Evolutionary conservation across 2,329 filamentous ascomycete genomes (phyloP).

Genomic region (Ambrosiella cleistominuta): DNA sequence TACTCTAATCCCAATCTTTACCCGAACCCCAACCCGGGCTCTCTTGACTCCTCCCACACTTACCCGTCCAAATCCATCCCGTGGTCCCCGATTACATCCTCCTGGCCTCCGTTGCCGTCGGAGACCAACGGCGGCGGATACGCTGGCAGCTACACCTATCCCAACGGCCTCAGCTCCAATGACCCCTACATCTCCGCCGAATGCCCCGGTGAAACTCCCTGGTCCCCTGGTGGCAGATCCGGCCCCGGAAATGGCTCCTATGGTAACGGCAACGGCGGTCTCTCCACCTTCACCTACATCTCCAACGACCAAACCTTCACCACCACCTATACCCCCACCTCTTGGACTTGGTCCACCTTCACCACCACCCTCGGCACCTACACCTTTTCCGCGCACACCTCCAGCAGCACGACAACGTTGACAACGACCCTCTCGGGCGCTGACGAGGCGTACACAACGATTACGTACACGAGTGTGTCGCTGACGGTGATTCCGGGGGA

Average conservation of each 20-base stretch:
- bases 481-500: constrained; percentile 3
- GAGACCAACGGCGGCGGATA: neutral
- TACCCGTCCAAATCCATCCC: neutral
- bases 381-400: constrained; percentile 5
- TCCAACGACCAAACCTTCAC: neutral
- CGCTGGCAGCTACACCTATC: constrained; percentile 6
- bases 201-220: neutral
- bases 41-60: no score
- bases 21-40: no score
- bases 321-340: neutral
- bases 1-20: neutral
- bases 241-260: neutral
- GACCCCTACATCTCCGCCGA: neutral
- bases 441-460: constrained; percentile 8
- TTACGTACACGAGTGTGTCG: constrained; percentile 9
- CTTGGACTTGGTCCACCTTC: constrained; percentile 8
- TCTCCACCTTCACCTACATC: neutral
- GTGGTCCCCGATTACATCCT: neutral
- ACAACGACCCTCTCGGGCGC: constrained; percentile 11
- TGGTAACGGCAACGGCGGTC: neutral
- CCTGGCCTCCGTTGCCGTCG: neutral
- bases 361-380: constrained; percentile 10
- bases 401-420: constrained; percentile 3
- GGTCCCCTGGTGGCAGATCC: neutral
- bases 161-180: neutral